These are phyloP conservation scores for Vararia minispora DNA, from an alignment of 768 basidiomycete genomes.

Conservation along the genomic window DNA sequence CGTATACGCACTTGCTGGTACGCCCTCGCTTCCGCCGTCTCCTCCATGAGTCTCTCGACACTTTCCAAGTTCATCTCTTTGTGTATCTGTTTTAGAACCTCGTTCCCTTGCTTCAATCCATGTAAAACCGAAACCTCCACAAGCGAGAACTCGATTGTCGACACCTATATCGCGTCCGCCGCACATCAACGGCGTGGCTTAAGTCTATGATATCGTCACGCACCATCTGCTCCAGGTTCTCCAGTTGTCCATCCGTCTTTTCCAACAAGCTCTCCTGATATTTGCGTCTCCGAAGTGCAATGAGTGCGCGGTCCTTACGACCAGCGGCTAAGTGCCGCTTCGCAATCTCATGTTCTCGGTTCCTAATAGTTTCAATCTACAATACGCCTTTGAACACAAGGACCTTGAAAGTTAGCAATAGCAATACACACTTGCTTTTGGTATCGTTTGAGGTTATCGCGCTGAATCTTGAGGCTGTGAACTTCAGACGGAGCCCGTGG, in stretches of 20 bases:
- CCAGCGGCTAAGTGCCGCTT: constrained; percentile 70
- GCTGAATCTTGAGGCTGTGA: constrained; percentile 82
- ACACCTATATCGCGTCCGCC: constrained; percentile 52
- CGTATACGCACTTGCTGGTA: constrained; percentile 67
- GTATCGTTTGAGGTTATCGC: constrained; percentile 93
- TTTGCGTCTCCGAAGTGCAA: constrained; percentile 83
- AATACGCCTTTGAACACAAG: too few relatives aligned
- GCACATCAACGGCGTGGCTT: neutral
- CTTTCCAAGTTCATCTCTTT: constrained; percentile 85
- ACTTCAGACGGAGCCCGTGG: constrained; percentile 13
- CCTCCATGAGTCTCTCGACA: constrained; percentile 90
- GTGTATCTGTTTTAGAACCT: constrained; percentile 89
- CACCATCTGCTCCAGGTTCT: constrained; percentile 82
- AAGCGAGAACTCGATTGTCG: constrained; percentile 92
- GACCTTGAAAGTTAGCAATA: neutral
- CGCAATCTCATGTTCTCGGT: constrained; percentile 85
- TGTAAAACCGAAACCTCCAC: constrained; percentile 88
- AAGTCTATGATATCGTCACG: constrained; percentile 16
- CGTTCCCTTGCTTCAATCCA: constrained; percentile 88
- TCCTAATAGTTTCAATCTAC: constrained; percentile 79
- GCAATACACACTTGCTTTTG: constrained; percentile 67
- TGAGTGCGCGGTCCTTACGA: constrained; percentile 77
- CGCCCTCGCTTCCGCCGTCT: constrained; percentile 85
- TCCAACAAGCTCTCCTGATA: constrained; percentile 82
- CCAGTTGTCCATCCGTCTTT: constrained; percentile 86